Evolutionary conservation across 169 alveolate species (phyloP), one percentile per base, ranked within the genome.

Genomic region (Besnoitia besnoiti): DNA sequence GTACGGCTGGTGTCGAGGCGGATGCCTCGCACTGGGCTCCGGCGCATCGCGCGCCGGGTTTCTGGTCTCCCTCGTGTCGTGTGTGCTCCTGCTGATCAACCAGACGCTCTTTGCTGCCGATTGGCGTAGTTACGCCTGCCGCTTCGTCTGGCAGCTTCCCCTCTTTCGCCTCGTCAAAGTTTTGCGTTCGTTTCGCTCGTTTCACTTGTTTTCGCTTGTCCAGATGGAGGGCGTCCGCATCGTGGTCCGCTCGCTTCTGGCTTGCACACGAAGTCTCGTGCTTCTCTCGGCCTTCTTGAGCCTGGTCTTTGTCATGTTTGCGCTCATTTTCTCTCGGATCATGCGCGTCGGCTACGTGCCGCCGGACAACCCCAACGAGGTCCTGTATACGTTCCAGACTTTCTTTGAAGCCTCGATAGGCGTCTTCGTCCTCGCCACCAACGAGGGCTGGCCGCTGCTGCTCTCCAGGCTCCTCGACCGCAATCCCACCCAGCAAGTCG

Each of bases 391-490:
- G 33, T 77, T 77, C 47, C 40, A 39, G 37, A 77, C 33, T 46
- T 40, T 77, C 61, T 50, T 55, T 37, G 94, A 91, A 27, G 75
- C 88, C 62, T 84, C 55, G 80, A 30, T 91, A 49, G 88, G 94
- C 37, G 91, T 85, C 35, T 91, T 84, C 46, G 88, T 91, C 76
- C 91, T 91, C 10, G 75, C 94, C 55, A 91, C 94, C 10, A 37
- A 90, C 39, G 94, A 91, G 39, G 94, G 91, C n/a, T 91, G 94
- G 94, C 94, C 94, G 19, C 61, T 89, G 61, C 35, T 91, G 27
- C 88, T 91, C 50, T 42, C 51, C 50, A 47, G 27, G 75, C 44
- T 91, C 7, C 89, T 91, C 47, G 84, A 91, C 50, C 94, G 59
- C 37, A 50, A 16, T 14, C 87, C 87, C 35, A 24, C 37, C 1